These are phyloP conservation scores for Cyamopsis tetragonoloba DNA, from an alignment of 306 rosid genomes.

Conservation along the genomic window DNA sequence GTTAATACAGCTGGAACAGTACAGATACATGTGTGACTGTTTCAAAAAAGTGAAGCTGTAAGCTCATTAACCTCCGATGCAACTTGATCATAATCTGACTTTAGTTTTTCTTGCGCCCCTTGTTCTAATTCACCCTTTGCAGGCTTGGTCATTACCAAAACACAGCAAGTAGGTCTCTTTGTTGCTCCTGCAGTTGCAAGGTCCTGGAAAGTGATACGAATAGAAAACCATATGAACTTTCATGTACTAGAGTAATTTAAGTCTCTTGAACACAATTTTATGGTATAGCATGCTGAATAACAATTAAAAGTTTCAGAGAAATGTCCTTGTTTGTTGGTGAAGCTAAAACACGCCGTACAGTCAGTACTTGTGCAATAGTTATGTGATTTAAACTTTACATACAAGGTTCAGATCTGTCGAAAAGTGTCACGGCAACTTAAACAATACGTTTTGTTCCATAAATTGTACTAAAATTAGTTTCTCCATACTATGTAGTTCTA, in stretches of 20 bases:
- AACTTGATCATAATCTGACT: constrained; percentile 66
- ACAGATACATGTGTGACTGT: constrained; percentile 7
- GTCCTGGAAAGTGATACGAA: constrained; percentile 44
- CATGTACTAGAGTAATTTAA: neutral
- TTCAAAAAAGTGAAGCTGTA: constrained; percentile 60
- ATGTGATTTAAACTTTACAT: neutral
- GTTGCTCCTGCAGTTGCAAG: constrained; percentile 93
- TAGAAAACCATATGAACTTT: neutral
- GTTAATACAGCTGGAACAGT: constrained; percentile 8
- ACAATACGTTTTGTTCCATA: neutral
- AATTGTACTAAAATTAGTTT: neutral
- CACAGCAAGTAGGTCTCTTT: constrained; percentile 97
- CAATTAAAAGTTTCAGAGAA: neutral
- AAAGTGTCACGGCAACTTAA: neutral
- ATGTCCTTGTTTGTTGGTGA: neutral
- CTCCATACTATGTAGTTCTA: neutral
- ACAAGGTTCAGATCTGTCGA: neutral
- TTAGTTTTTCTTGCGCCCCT: constrained; percentile 70
- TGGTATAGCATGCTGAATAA: neutral
- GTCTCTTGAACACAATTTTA: neutral
- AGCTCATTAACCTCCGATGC: constrained; percentile 56
- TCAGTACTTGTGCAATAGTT: neutral
- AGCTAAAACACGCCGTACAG: neutral
- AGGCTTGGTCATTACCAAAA: constrained; percentile 78
- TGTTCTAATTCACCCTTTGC: constrained; percentile 63